Base-by-base conservation (phyloP, 805 yeast genomes). In the Sugiyamaella valdiviana region DNA sequence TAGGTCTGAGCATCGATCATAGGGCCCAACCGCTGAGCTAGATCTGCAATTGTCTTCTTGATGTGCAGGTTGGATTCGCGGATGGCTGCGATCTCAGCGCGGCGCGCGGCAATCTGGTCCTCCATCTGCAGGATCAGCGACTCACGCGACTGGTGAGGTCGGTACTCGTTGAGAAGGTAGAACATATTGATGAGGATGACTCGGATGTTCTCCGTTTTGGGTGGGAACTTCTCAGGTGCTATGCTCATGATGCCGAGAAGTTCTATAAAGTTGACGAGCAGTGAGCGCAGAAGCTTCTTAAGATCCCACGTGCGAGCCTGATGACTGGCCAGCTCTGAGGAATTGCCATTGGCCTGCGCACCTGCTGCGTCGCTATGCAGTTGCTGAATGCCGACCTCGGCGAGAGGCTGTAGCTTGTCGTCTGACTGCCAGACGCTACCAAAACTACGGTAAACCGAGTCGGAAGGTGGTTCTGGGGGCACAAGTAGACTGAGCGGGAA, bases 101-200 rank as follows among this genome's bases (percentile, higher is more conserved):
- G 50, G 23, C 58, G 52, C 22, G 53, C 51, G n/a, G 51, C 56
- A 29, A 91, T 77, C 60, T 85, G 89, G 46, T 79, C 82, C 57
- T 77, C 80, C 62, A 87, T 67, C 46, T 84, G 70, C 72, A 87
- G 73, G 39, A 89, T 86, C 54, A 93, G 71, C 44, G 90, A 82
- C 60, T 93, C 99, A 45, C 97, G 74, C 2, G 95, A 84, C 63
- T 93, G 99, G 65, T 93, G 98, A 2, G 97, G 93, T 52, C 99
- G 73, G 66, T 93, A 93, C 45, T 90, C 89, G 63, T 93, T 93
- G 50, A 93, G 69, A 35, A 93, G 69, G 64, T 93, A 98, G 63
- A 93, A 97, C 54, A 93, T 81, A 61, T 93, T 93, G 61, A 91
- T 83, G 45, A 93, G 69, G 9, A 91, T 80, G 12, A 83, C 75